phyloP scores from a whole-genome alignment of 78 protist species.

The Paratrimastix pyriformis region DNA sequence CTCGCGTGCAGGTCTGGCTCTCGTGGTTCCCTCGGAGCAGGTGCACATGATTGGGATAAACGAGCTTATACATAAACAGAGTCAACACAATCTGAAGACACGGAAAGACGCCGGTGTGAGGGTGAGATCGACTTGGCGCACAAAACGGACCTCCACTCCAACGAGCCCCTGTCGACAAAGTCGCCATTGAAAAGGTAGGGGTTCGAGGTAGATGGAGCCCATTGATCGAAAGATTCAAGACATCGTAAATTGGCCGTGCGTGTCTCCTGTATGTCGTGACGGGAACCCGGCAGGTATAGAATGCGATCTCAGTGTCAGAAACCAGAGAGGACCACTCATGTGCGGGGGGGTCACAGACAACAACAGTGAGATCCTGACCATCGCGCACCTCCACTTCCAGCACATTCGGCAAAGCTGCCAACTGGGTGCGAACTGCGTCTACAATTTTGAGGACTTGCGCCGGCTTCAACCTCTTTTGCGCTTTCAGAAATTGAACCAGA shows the following conservation, averaged over 20 bases:
- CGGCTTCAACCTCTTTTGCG: no score
- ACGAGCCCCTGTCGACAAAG: slow-evolving; percentile 15
- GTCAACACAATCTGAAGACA: slow-evolving; percentile 7
- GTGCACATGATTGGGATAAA: neutral
- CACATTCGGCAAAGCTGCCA: slow-evolving; percentile 5
- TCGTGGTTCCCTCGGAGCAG: slow-evolving; percentile 14
- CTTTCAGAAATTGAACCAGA: no score
- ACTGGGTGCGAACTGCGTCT: no score
- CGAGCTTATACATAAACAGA: neutral
- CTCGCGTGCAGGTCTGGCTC: neutral
- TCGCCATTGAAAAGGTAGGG: slow-evolving; percentile 25
- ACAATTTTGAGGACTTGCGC: no score
- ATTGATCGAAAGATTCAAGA: slow-evolving; percentile 2
- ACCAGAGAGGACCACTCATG: neutral
- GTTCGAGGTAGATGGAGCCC: neutral
- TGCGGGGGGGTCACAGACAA: neutral
- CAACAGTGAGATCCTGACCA: neutral
- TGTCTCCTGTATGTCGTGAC: neutral
- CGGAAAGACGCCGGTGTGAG: neutral
- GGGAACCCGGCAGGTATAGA: no score
- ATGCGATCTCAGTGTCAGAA: neutral
- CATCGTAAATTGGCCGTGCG: slow-evolving; percentile 23
- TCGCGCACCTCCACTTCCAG: neutral
- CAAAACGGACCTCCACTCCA: neutral
- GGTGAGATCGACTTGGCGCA: neutral